Evolutionary conservation across 192 early-diverging fungal species (phyloP).

Genomic region (Gigaspora rosea): DNA sequence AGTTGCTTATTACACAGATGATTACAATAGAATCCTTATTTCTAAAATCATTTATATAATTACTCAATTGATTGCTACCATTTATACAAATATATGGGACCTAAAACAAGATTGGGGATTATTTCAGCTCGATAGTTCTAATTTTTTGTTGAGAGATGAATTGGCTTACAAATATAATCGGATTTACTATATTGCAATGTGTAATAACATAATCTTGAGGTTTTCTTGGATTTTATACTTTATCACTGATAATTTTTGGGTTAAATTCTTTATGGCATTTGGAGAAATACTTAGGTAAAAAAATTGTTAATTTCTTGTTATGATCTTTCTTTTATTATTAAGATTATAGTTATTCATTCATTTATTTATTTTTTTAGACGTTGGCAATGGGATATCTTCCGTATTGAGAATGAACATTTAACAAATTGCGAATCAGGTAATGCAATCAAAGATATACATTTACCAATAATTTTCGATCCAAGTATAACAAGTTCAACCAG

Average conservation of each 20-base stretch:
- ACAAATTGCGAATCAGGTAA: no score
- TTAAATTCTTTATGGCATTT: slow-evolving; percentile 34
- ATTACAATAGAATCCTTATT: background rate
- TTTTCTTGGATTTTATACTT: slow-evolving; percentile 62
- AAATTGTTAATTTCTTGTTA: background rate
- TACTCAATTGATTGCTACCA: slow-evolving; percentile 49
- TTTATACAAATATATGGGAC: slow-evolving; percentile 61
- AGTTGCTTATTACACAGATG: background rate
- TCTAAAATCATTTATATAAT: slow-evolving; percentile 41
- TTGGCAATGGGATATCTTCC: slow-evolving; percentile 79
- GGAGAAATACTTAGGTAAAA: slow-evolving; percentile 45
- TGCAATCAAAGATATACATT: no score
- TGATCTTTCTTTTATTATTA: background rate
- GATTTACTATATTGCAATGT: slow-evolving; percentile 71
- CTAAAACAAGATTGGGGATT: slow-evolving; percentile 67
- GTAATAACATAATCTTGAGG: slow-evolving; percentile 62
- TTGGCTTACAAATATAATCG: slow-evolving; percentile 52
- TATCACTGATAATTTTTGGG: background rate
- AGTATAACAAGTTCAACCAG: no score
- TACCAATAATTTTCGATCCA: no score
- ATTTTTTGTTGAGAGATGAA: slow-evolving; percentile 60
- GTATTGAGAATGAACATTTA: slow-evolving; percentile 68
- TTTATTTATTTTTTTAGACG: slow-evolving; percentile 47
- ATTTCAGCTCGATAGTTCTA: slow-evolving; percentile 53
- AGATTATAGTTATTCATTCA: background rate